Percentiles rank a stretch among this genome's conserved stretches.
These are phyloP conservation scores for Rhynchosporium agropyri DNA, from an alignment of 2,329 filamentous ascomycete genomes.

Conservation along the genomic window DNA sequence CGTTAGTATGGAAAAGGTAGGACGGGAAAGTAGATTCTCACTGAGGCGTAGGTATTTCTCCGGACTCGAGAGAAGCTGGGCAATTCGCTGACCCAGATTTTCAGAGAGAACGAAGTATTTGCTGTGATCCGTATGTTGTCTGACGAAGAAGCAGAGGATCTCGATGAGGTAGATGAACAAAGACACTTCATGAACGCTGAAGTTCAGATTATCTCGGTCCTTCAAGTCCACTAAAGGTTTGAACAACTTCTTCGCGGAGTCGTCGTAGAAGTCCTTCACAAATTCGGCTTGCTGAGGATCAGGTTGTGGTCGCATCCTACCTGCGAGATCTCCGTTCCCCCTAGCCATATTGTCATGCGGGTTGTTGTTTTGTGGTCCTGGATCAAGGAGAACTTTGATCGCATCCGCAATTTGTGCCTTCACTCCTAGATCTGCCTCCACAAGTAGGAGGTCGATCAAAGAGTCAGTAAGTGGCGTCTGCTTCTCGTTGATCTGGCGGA, in stretches of 20 bases:
- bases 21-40: slow-evolving; percentile 48
- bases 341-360: slow-evolving; percentile 64
- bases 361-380: slow-evolving; percentile 59
- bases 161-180: slow-evolving; percentile 90
- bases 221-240: slow-evolving; percentile 83
- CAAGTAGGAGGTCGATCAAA: slow-evolving; percentile 85
- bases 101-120: slow-evolving; percentile 86
- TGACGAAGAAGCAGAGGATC: slow-evolving; percentile 89
- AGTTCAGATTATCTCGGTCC: slow-evolving; percentile 65
- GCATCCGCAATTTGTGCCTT: slow-evolving; percentile 96
- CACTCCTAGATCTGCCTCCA: slow-evolving; percentile 90
- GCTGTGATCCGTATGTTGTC: slow-evolving; percentile 82
- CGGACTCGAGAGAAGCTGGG: slow-evolving; percentile 77
- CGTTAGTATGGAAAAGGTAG: slow-evolving; percentile 26
- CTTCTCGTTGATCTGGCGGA: slow-evolving; percentile 87
- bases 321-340: slow-evolving; percentile 68
- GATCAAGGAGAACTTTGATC: slow-evolving; percentile 88
- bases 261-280: slow-evolving; percentile 85
- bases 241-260: slow-evolving; percentile 83
- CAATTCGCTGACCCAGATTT: slow-evolving; percentile 75
- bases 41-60: slow-evolving; percentile 93
- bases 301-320: slow-evolving; percentile 60
- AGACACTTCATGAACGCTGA: slow-evolving; percentile 83
- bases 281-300: slow-evolving; percentile 84
- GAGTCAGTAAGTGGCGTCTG: slow-evolving; percentile 86